Base-by-base conservation (phyloP, 257 asterid species). In the Lycium ferocissimum region DNA sequence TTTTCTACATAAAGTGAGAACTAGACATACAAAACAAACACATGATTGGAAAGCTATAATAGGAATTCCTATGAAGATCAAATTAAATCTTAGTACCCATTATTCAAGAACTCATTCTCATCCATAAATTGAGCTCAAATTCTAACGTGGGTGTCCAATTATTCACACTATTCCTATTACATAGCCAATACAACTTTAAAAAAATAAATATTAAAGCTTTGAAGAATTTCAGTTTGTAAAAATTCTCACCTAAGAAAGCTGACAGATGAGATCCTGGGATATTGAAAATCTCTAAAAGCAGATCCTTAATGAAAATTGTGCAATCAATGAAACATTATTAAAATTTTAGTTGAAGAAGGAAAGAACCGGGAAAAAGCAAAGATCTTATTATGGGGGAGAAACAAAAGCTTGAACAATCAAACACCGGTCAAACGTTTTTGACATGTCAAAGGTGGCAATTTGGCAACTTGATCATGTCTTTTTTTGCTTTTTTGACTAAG, bases 1-100 rank as follows among this genome's bases (percentile, higher is more conserved):
- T 35, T 73, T 47, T 73, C 22, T 73, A n/a, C 80, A 9, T 73
- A 45, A 73, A 20, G 37, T n/a, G 37, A 62, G 14, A 20, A 62
- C 12, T 18, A 59, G 66, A 59, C 66, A 59, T 6, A 6, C 10
- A 58, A 59, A 18, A 59, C 66, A 59, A 59, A 59, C 65, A 18
- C 3, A 59, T 2, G 5, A 59, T 8, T 11, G 54, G 54, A 7
- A 49, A 7, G 54, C 11, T 49, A 49, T 49, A 49, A 47, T 47
- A 58, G 65, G 65, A 58, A 58, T 58, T 14, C 65, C 65, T 58
- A 3, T 15, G 65, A 58, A 58, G 65, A 70, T 20, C 79, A 20
- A 70, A 15, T 40, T 70, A 70, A 72, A 43, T 73, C n/a, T 73
- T 43, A 73, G 58, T 73, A 73, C 58, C 59, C 10, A 47, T 47